Evolutionary conservation across 345 rosid genomes (phyloP).

Genomic region (Psidium friedrichsthalianum): DNA sequence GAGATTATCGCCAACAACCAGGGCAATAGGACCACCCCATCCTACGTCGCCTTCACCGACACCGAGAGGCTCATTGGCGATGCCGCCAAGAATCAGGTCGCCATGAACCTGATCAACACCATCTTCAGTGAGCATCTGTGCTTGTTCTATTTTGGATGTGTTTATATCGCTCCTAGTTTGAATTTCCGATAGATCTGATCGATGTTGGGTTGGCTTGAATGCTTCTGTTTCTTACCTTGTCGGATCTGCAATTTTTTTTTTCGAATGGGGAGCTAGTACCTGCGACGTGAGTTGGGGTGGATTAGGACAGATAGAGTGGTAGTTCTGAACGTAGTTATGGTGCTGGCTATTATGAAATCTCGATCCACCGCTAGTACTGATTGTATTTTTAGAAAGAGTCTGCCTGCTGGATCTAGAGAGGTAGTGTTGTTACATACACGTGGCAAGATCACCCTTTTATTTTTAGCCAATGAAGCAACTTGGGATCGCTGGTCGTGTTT

Average conservation of each 20-base stretch:
- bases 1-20: slow-evolving; percentile 58
- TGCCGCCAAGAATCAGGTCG: slow-evolving; percentile 59
- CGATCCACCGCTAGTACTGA: background rate
- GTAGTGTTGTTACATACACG: background rate
- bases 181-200: background rate
- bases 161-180: background rate
- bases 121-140: slow-evolving; percentile 7
- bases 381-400: background rate
- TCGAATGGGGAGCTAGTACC: background rate
- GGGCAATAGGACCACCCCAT: slow-evolving; percentile 44
- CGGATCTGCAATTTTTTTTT: background rate
- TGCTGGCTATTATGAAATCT: background rate
- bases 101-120: slow-evolving; percentile 50
- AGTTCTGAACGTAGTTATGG: background rate
- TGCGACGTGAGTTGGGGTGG: background rate
- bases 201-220: background rate
- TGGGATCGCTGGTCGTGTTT: background rate
- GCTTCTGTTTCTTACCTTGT: background rate
- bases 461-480: background rate
- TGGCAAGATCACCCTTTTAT: background rate
- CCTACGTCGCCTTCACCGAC: slow-evolving; percentile 45
- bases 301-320: background rate
- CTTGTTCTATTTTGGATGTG: background rate
- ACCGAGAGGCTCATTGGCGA: slow-evolving; percentile 47
- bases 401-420: background rate